Evolutionary conservation across 441 rosid species (phyloP), one percentile per base, ranked within the genome.

Genomic region (Gossypium trilobum): DNA sequence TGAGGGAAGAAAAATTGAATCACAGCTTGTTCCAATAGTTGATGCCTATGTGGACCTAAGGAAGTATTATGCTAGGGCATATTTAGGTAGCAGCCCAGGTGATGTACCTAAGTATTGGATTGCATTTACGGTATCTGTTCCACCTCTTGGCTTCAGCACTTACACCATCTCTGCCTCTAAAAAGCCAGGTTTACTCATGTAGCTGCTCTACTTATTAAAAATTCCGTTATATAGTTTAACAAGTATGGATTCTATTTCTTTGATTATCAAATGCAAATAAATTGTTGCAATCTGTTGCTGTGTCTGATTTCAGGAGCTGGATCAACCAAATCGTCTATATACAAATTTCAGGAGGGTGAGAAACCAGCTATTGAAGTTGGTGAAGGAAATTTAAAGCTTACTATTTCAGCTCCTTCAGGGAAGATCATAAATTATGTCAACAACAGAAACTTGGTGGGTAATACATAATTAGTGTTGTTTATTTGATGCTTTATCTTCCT

Each of bases 61-160:
- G 81, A 85, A 81, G 82, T 87, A 80, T 72, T 84, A 95, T 81
- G 97, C 87, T 16, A 85, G 65, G 82, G 97, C 97, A 50, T 91
- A 93, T 84, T 79, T 91, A 81, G 97, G 95, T 76, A 82, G 71
- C 78, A 71, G 70, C 55, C 90, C 97, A n/a, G 73, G 71, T 25
- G 83, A 73, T 78, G 81, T 81, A 54, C 97, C 97, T 3, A 91
- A 89, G 75, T 90, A 87, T 83, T 87, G 92, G 97, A 90, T 96
- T 74, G 93, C 92, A 74, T 96, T 96, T 80, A 48, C 88, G 11
- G 95, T 80, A 23, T 85, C 91, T 69, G 90, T 88, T 42, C 97
- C 97, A 70, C 93, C 99, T 66, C 89, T 96, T 72, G 99, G 98
- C 78, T 96, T 90, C 90, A 88, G 83, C 82, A 89, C 95, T 54